These are phyloP conservation scores for Didymellaceae sp. DNA, from an alignment of 2,329 filamentous ascomycete species.

Conservation along the genomic window DNA sequence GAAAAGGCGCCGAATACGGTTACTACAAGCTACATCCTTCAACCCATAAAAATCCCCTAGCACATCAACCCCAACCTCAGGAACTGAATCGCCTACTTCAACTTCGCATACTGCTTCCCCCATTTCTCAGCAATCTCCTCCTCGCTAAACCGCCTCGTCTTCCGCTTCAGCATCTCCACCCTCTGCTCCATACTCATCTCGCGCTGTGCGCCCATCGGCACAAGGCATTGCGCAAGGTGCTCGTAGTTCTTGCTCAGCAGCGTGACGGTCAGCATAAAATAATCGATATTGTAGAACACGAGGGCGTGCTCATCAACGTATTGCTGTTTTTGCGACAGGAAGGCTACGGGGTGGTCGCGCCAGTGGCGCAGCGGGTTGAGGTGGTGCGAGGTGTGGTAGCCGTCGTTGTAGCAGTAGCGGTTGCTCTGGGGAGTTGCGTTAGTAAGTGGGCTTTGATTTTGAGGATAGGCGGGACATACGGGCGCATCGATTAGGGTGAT, in stretches of 20 bases:
- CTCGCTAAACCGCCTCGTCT: conserved; percentile 71
- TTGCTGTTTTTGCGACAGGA: conserved; percentile 70
- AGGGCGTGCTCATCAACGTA: conserved; percentile 73
- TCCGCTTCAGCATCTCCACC: conserved; percentile 66
- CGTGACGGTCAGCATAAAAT: conserved; percentile 74
- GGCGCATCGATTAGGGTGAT: conserved; percentile 81
- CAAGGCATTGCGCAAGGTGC: conserved; percentile 71
- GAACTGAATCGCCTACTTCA: no score
- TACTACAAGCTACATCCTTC: no score
- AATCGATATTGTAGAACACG: conserved; percentile 83
- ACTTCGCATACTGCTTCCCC: conserved; percentile 42
- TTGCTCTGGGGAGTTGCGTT: conserved; percentile 69
- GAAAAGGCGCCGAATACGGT: no score
- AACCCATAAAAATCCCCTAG: no score
- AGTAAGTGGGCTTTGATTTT: background rate
- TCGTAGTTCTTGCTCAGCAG: conserved; percentile 75
- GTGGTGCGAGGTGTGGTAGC: conserved; percentile 82
- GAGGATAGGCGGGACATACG: conserved; percentile 55
- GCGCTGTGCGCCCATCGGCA: conserved; percentile 77
- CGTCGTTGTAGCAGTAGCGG: conserved; percentile 82
- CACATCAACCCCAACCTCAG: no score
- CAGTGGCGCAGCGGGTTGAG: conserved; percentile 80
- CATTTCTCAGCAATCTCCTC: conserved; percentile 69
- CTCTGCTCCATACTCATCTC: conserved; percentile 69
- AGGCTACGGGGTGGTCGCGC: conserved; percentile 78